These are phyloP conservation scores for Capsella rubella DNA, from an alignment of 441 rosid species.

Conservation along the genomic window DNA sequence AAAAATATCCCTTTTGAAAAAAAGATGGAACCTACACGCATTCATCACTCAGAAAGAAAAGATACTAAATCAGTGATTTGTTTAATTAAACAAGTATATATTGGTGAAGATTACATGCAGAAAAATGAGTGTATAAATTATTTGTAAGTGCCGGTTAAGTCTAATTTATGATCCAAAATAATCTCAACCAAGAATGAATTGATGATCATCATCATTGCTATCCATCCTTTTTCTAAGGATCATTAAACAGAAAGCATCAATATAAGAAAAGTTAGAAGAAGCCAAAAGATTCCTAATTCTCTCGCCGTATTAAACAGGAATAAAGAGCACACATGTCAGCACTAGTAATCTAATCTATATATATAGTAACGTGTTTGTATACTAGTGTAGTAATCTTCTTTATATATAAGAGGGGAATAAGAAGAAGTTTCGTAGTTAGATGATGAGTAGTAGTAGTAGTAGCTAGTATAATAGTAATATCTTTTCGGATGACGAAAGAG, in stretches of 20 bases:
- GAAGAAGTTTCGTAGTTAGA: no score
- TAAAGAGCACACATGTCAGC: background rate
- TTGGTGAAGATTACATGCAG: slow-evolving; percentile 16
- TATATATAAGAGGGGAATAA: no score
- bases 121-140: background rate
- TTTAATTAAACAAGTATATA: background rate
- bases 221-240: slow-evolving; percentile 7
- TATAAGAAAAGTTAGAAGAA: background rate
- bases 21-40: slow-evolving; percentile 7
- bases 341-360: no score
- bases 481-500: no score
- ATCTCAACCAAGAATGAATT: slow-evolving; percentile 23
- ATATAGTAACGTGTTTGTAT: no score
- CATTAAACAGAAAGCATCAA: slow-evolving; percentile 17
- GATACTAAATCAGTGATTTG: background rate
- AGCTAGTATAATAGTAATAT: no score
- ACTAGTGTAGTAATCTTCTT: no score
- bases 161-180: background rate
- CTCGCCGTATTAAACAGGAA: slow-evolving; percentile 1
- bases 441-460: no score
- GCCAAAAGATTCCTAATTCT: slow-evolving; percentile 1
- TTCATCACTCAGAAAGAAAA: background rate
- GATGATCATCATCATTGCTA: slow-evolving; percentile 1
- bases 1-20: slow-evolving; percentile 1
- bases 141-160: background rate